Evolutionary conservation across 1,284 basidiomycete species (phyloP).

Genomic region (Peniophora sp.): DNA sequence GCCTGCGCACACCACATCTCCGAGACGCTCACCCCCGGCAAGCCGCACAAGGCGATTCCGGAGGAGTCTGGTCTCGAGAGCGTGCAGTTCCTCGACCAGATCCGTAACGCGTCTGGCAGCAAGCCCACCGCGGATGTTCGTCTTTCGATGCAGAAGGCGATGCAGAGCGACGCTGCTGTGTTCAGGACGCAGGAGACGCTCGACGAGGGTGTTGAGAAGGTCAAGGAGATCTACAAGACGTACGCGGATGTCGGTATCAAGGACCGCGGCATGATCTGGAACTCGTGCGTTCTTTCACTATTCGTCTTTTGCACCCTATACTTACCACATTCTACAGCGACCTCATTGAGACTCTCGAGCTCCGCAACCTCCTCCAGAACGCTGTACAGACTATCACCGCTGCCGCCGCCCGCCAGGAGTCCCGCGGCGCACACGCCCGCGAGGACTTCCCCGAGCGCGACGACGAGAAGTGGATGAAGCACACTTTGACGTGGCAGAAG

Average conservation of each 20-base stretch:
- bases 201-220: slow-evolving; percentile 88
- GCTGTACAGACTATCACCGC: slow-evolving; percentile 95
- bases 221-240: slow-evolving; percentile 80
- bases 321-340: slow-evolving; percentile 44
- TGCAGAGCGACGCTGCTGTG: slow-evolving; percentile 92
- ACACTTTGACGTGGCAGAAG: slow-evolving; percentile 83
- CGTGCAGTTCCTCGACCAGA: slow-evolving; percentile 87
- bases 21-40: slow-evolving; percentile 84
- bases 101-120: slow-evolving; percentile 78
- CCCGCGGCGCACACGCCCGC: slow-evolving; percentile 94
- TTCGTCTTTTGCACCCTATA: background rate
- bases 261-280: slow-evolving; percentile 99
- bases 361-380: slow-evolving; percentile 92
- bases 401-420: slow-evolving; percentile 94
- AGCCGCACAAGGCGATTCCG: slow-evolving; percentile 85
- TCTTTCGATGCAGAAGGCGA: slow-evolving; percentile 96
- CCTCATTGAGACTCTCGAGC: slow-evolving; percentile 93
- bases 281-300: slow-evolving; percentile 58
- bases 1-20: slow-evolving; percentile 98
- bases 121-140: slow-evolving; percentile 88
- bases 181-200: slow-evolving; percentile 89
- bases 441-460: slow-evolving; percentile 95
- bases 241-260: slow-evolving; percentile 92
- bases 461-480: slow-evolving; percentile 91
- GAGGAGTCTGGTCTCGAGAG: slow-evolving; percentile 84